Evolutionary conservation across 257 asterid genomes (phyloP), one percentile per base, ranked within the genome.

Genomic region (Fraxinus quadrangulata): DNA sequence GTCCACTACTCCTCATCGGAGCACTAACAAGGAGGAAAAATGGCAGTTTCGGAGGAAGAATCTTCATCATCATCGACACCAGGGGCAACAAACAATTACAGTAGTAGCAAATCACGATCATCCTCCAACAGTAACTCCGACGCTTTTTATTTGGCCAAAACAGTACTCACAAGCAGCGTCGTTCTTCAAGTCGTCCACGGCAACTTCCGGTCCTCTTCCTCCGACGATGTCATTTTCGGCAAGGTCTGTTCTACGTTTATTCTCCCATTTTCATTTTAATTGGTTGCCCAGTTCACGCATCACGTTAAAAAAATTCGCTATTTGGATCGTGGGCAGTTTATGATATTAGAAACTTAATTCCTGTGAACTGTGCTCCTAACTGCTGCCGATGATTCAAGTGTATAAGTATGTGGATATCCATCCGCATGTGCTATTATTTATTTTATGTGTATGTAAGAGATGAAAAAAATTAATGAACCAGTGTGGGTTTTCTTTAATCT

Each of bases 111-210:
- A 77, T 80, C 81, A 3, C 88, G 84, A 80, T 82, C 92, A 80
- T 56, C 80, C 42, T 72, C 89, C 76, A 45, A 77, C 10, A 77
- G 61, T 67, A 23, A 16, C 61, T 26, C 83, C 71, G 87, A 86
- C 24, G 82, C 91, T 28, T 89, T 66, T 83, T 95, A 90, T 84
- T 84, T 92, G 72, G 97, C 98, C 65, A 95, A 95, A 84, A 91
- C 97, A 47, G 92, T 95, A 73, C 93, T 90, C 79, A 84, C 88
- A 78, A 92, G 98, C 74, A 92, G 97, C 89, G 96, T 88, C 42
- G 87, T 93, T 79, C 92, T 90, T 56, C 99, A 95, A 83, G 88
- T 94, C 39, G 92, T 90, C 40, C 82, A 86, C 49, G 98, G 97
- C 30, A 97, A 88, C 87, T 88, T 96, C 87, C 99, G 98, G 84